phyloP scores from a whole-genome alignment of 352 stramenopile species.

The Phytophthora citrophthora region DNA sequence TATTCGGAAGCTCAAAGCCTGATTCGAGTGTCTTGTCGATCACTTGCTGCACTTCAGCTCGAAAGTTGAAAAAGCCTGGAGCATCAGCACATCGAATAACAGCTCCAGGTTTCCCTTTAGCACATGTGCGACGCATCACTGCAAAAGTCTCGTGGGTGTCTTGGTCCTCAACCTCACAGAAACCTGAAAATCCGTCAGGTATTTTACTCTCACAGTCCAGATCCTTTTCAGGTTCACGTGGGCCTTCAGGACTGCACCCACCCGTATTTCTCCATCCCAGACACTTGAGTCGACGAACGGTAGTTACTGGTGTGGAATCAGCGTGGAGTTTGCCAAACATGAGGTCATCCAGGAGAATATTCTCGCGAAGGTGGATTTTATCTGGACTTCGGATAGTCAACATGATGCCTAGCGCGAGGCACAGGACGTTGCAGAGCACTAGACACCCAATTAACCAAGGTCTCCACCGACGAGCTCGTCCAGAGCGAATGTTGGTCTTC shows the following conservation, averaged over 20 bases:
- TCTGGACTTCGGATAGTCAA: background rate
- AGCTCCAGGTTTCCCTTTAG: background rate
- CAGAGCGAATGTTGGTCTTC: background rate
- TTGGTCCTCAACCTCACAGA: background rate
- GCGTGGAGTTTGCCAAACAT: background rate
- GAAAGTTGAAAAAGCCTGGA: background rate
- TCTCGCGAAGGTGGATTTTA: background rate
- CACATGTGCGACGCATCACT: background rate
- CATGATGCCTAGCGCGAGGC: constrained; percentile 1
- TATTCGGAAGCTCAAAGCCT: background rate
- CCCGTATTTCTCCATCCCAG: constrained; percentile 58
- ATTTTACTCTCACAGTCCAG: constrained; percentile 34
- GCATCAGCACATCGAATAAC: background rate
- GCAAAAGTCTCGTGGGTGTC: background rate
- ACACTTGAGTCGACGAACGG: constrained; percentile 31
- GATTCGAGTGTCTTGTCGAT: background rate
- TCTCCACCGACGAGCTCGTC: constrained; percentile 1
- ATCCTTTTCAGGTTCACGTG: constrained; percentile 46
- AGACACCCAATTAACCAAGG: background rate
- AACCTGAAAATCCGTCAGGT: background rate
- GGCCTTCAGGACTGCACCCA: constrained; percentile 45
- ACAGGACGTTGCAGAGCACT: constrained; percentile 5
- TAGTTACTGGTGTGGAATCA: background rate
- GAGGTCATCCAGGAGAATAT: constrained; percentile 5
- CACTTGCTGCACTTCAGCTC: background rate